Base-by-base conservation (phyloP, 805 yeast species). In the Kazachstania psychrophila region DNA sequence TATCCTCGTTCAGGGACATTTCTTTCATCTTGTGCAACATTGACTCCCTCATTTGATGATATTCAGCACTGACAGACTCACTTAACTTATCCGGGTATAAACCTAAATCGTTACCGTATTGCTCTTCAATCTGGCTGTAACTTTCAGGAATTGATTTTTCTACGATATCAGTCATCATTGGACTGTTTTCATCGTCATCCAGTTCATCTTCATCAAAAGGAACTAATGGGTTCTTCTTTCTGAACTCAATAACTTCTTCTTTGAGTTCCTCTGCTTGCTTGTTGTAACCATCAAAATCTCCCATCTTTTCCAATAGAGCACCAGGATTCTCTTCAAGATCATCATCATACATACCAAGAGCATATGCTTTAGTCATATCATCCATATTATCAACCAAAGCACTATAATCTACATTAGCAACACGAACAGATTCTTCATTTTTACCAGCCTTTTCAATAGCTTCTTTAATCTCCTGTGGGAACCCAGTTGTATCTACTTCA, bases 281-380 rank as follows among this genome's bases (percentile, higher is more conserved):
- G 47, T 77, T 77, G 37, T 75, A 65, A 2, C 44, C 48, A 44
- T 70, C 70, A 48, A 78, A 75, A 50, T 78, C 85, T 10, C 61
- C 66, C 9, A 77, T 36, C 37, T 65, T 60, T 41, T 72, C 72
- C 15, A 78, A 68, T 0, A 78, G 69, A 11, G 72, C 71, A 0
- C 82, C 82, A 5, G 59, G 60, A 33, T 68, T 67, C 0, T 75
- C 70, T 17, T 60, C 65, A 8, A 72, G 55, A 45, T 77, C 82
- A 41, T 74, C 82, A 47, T 77, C 81, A 47, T 73, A 76, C 44
- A 70, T 53, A 1, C 83, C 84, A 16, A 65, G 45, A n/a, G 66
- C 60, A 44, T 78, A 78, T 0, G 80, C 81, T 35, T 67, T 65
- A 0, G 74, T 80, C 78, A 77, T 71, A 3, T 70, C 66, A 33